phyloP scores from a whole-genome alignment of 2,329 filamentous ascomycete genomes.

The Penicillium concentricum region DNA sequence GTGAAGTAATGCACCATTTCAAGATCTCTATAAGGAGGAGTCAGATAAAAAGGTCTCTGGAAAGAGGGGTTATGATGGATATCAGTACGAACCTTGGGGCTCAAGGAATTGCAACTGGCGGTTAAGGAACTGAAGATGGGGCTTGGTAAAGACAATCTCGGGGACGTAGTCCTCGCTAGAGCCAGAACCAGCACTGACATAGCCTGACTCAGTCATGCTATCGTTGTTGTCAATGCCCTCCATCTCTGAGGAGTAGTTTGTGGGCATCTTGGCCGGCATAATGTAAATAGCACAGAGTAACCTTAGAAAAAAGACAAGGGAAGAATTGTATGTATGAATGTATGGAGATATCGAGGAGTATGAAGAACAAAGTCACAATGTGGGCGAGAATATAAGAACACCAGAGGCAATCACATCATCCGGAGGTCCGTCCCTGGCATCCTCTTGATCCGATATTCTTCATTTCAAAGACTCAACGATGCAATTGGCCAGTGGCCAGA shows the following conservation, averaged over 20 bases:
- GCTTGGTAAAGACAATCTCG: slow-evolving; percentile 78
- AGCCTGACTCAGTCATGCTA: slow-evolving; percentile 82
- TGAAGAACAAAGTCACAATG: slow-evolving; percentile 7
- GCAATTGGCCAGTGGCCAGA: slow-evolving; percentile 11
- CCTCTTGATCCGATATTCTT: slow-evolving; percentile 19
- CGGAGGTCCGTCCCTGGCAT: slow-evolving; percentile 22
- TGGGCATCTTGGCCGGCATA: slow-evolving; percentile 41
- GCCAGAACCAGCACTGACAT: slow-evolving; percentile 62
- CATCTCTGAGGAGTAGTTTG: slow-evolving; percentile 37
- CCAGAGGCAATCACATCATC: slow-evolving; percentile 36
- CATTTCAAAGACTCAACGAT: slow-evolving; percentile 19
- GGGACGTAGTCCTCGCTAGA: slow-evolving; percentile 65
- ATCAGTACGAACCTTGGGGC: slow-evolving; percentile 60
- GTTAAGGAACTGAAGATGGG: slow-evolving; percentile 89
- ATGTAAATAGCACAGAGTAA: slow-evolving; percentile 7
- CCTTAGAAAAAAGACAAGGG: background rate
- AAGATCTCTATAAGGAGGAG: slow-evolving; percentile 65
- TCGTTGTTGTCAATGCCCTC: slow-evolving; percentile 42
- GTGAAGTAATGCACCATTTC: slow-evolving; percentile 84
- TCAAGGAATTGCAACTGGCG: slow-evolving; percentile 81
- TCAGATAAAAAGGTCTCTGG: slow-evolving; percentile 10
- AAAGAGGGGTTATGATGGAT: slow-evolving; percentile 7
- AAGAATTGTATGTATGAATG: background rate
- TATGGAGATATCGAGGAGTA: background rate
- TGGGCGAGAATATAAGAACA: slow-evolving; percentile 29